Evolutionary conservation across 2,329 filamentous ascomycete species (phyloP), one percentile per base, ranked within the genome.

Genomic region (Emergomyces africanus): DNA sequence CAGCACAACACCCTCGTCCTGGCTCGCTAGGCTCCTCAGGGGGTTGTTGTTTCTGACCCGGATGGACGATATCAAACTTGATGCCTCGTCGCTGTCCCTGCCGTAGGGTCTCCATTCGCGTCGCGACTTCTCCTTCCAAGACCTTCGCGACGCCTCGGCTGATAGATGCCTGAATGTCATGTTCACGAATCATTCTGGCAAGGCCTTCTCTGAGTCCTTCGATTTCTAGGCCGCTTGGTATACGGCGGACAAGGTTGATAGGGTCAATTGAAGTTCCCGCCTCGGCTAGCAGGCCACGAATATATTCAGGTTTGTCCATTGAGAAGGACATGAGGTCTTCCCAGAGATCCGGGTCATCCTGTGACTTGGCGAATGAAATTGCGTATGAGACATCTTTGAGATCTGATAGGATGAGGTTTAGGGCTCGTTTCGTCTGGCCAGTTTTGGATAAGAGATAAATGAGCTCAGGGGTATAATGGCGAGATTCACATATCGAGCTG

Each of bases 291-390:
- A 99, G 78, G 0, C 89, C 91, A 14, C 89, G 86, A 65, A 99
- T 97, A 74, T 99, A 99, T 46, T 84, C 84, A 0, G 94, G 94
- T 69, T 96, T 96, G 74, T 96, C 90, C 94, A 99, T 97, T 61
- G 88, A 92, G 72, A 97, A 97, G 66, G 92, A 85, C 5, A 99
- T 82, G 8, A 99, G 79, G 68, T 97, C 91, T 64, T 96, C 88
- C 94, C 94, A 99, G 0, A 99, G 80, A 66, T 96, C 91, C 0
- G 86, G 85, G 66, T 96, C 91, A 63, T 94, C 86, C 69, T 97
- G 90, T 62, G 91, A 87, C 71, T 96, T 96, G 58, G 90, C 91
- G 68, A 99, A 99, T 1, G 87, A 82, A 65, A 99, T 99, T 9
- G 94, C 94, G 65, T 94, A 90, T 55, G 86, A 87, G 55, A 97